Evolutionary conservation across 2,329 filamentous ascomycete genomes (phyloP).

Genomic region (Verruconis gallopava): DNA sequence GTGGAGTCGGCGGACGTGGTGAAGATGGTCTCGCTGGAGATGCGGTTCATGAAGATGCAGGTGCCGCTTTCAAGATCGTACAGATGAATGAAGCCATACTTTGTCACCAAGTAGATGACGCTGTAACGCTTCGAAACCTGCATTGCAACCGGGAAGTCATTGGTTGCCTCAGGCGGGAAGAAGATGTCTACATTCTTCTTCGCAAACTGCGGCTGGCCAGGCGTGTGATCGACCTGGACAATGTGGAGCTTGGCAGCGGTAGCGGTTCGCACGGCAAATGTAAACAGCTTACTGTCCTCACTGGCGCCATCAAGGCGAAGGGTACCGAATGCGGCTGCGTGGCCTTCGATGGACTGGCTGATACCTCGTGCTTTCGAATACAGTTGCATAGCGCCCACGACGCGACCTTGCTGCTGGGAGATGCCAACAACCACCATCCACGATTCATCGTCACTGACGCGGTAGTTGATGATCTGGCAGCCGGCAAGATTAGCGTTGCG

Average conservation of each 20-base stretch:
- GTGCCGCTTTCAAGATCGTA: conserved; percentile 94
- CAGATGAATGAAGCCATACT: conserved; percentile 97
- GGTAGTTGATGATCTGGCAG: conserved; percentile 99
- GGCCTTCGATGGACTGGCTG: conserved; percentile 94
- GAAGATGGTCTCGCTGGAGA: conserved; percentile 98
- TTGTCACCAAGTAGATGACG: conserved; percentile 92
- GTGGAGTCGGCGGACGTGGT: conserved; percentile 75
- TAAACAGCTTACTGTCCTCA: conserved; percentile 88
- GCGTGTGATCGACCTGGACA: conserved; percentile 89
- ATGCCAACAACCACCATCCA: conserved; percentile 99
- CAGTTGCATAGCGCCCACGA: conserved; percentile 92
- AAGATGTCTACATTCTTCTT: conserved; percentile 98
- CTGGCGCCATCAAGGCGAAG: conserved; percentile 79
- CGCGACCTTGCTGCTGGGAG: conserved; percentile 80
- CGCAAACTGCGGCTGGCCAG: conserved; percentile 74
- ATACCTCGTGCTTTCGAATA: conserved; percentile 94
- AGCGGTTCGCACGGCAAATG: conserved; percentile 83
- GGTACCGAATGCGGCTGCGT: conserved; percentile 88
- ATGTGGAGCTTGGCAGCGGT: conserved; percentile 92
- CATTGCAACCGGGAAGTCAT: conserved; percentile 96
- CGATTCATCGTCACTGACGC: conserved; percentile 86
- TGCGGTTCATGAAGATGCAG: conserved; percentile 99
- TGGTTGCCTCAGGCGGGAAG: conserved; percentile 89
- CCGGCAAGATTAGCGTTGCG: conserved; percentile 78
- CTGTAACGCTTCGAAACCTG: conserved; percentile 96